Base-by-base conservation (phyloP, 2,329 filamentous ascomycete genomes). In the Xylariales sp. region DNA sequence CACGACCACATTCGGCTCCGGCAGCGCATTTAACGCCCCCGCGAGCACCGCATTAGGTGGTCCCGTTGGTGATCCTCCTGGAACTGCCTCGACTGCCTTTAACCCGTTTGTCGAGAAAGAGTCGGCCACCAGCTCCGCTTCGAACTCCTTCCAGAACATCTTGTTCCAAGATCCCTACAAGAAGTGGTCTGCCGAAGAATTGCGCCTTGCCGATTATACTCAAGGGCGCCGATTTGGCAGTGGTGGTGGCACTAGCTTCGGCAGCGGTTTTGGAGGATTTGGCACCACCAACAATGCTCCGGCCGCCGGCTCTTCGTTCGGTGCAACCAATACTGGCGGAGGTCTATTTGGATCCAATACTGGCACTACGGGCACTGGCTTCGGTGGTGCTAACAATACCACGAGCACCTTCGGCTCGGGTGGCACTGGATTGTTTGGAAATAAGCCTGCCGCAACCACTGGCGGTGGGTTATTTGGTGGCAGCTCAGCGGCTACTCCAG, bases 141-240 rank as follows among this genome's bases (percentile, higher is more conserved):
- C 74, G 52, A 78, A 84, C 54, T 73, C 83, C 4, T 94, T 85
- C 60, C 87, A 93, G 61, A 91, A 81, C 50, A 79, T 94, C 40
- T 68, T 83, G 16, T 89, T 91, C 59, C 83, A 85, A 64, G 80
- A 83, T 17, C 77, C 84, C 2, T 94, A 91, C 67, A 83, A 82
- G 60, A 94, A 93, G 59, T 97, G 85, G 70, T 96, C 91, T 8
- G 78, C 87, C n/a, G 93, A 87, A 52, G 84, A 93, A 60, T 65
- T 93, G 38, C 76, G 87, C 54, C 63, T 95, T 44, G 88, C 81
- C 31, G 93, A 98, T 62, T 98, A 98, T 59, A 78, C 83, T 42
- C 85, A 90, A 61, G 90, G 90, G 35, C 81, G 90, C 42, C 83
- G 84, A 38, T 88, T 78, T 57, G 93, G 90, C 23, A 95, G 91